Conservation (phyloP, 495 filamentous ascomycete genomes). For the Tirmania nivea region DNA sequence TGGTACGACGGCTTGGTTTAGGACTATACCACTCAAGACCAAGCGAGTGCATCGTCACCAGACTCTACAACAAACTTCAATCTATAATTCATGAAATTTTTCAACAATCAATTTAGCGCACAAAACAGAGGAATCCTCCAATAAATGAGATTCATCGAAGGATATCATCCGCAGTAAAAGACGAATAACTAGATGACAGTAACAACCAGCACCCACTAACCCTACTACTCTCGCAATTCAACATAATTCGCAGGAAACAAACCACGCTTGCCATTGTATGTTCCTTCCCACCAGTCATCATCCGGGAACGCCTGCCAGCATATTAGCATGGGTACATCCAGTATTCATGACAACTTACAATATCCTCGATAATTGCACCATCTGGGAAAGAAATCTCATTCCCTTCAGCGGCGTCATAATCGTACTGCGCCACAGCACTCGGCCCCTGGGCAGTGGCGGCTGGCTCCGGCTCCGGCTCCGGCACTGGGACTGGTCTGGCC, state of each 20-base stretch:
- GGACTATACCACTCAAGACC: too few relatives aligned
- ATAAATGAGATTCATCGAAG: too few relatives aligned
- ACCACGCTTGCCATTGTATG: slow-evolving; percentile 54
- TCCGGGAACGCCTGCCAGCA: slow-evolving; percentile 56
- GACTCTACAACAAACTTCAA: too few relatives aligned
- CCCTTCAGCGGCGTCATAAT: slow-evolving; percentile 93
- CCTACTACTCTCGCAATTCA: slow-evolving; percentile 21
- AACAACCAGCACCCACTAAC: too few relatives aligned
- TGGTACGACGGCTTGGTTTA: too few relatives aligned
- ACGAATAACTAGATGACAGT: too few relatives aligned
- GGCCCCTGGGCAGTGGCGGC: slow-evolving; percentile 20
- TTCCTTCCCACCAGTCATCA: slow-evolving; percentile 95
- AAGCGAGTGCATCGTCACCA: too few relatives aligned
- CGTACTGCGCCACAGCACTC: slow-evolving; percentile 71
- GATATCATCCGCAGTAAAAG: too few relatives aligned
- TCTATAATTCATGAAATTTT: too few relatives aligned
- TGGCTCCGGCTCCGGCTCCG: slow-evolving; percentile 15
- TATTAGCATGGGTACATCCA: too few relatives aligned
- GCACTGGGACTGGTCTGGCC: slow-evolving; percentile 4
- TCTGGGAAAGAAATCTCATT: slow-evolving; percentile 94
- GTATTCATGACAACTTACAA: background rate
- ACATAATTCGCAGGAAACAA: slow-evolving; percentile 47
- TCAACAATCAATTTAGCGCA: too few relatives aligned
- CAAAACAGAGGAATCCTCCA: too few relatives aligned
- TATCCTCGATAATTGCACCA: slow-evolving; percentile 41